Evolutionary conservation across 768 basidiomycete species (phyloP).

Genomic region (Mycena belliarum): DNA sequence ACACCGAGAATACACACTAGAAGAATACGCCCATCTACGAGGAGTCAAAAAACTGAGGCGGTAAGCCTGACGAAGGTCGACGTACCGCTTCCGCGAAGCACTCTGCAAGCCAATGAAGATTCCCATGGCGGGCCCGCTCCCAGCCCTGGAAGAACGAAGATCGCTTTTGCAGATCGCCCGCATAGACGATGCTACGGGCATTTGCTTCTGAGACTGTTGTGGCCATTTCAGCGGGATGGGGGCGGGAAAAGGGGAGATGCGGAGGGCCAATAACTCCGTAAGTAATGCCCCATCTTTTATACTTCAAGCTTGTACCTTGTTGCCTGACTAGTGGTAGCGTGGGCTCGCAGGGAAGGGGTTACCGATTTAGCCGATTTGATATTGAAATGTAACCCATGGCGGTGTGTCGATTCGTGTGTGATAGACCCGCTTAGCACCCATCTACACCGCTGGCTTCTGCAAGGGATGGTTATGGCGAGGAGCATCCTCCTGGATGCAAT

Average conservation of each 20-base stretch:
- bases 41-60: conserved; percentile 2
- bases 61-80: neutral
- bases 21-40: conserved; percentile 60
- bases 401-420: no score
- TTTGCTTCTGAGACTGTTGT: conserved; percentile 7
- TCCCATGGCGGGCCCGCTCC: conserved; percentile 18
- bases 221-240: neutral
- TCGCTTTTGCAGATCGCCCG: conserved; percentile 1
- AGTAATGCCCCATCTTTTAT: neutral
- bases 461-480: no score
- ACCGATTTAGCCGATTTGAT: no score
- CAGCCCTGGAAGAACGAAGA: neutral
- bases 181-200: conserved; percentile 2
- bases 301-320: no score
- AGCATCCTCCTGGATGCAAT: no score
- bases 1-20: conserved; percentile 40
- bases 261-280: neutral
- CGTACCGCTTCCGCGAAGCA: conserved; percentile 62
- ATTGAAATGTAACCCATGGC: no score
- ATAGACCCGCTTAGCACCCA: no score
- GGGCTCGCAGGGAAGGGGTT: no score
- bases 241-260: neutral
- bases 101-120: conserved; percentile 56
- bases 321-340: no score
- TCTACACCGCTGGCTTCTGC: no score